A percentile compares a stretch with the other conserved stretches of the same genome.
Conservation (phyloP, 2,329 filamentous ascomycete species). For the Esteya vermicola region DNA sequence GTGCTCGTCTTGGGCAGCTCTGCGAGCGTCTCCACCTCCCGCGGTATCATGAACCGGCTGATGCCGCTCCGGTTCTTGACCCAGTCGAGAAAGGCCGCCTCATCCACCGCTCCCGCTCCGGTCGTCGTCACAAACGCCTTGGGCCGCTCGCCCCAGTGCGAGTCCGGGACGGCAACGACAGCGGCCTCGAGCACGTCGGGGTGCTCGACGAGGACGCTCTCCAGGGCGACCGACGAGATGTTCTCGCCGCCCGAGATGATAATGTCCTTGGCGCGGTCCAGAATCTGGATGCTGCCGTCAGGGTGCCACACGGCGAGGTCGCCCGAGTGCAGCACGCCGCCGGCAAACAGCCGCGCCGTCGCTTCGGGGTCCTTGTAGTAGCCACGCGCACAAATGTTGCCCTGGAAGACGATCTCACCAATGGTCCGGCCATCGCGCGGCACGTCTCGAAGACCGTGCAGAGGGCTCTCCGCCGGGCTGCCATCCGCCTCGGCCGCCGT, state of each 20-base stretch:
- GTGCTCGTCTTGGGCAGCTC: conserved; percentile 96
- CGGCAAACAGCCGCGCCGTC: conserved; percentile 73
- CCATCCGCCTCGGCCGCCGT: conserved; percentile 42
- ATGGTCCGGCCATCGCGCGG: conserved; percentile 33
- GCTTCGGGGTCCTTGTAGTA: conserved; percentile 87
- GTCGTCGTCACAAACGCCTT: conserved; percentile 76
- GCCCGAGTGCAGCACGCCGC: conserved; percentile 74
- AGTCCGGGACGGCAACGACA: conserved; percentile 75
- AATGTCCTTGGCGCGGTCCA: conserved; percentile 92
- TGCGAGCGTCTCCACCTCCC: conserved; percentile 60
- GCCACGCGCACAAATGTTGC: conserved; percentile 83
- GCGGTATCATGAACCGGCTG: conserved; percentile 76
- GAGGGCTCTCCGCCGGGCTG: neutral
- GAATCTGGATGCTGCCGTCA: conserved; percentile 81
- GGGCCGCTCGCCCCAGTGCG: conserved; percentile 90
- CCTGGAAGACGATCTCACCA: conserved; percentile 55
- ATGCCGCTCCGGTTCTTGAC: conserved; percentile 68
- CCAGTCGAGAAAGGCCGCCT: conserved; percentile 69
- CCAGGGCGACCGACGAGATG: conserved; percentile 85
- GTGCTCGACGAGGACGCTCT: conserved; percentile 78
- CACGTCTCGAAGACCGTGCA: conserved; percentile 40
- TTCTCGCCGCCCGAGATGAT: conserved; percentile 98
- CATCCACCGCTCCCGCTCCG: conserved; percentile 25
- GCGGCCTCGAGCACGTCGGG: conserved; percentile 83
- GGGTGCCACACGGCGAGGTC: conserved; percentile 89